Conservation (phyloP, 2,329 filamentous ascomycete species). For the Dryadomyces sulphureus region DNA sequence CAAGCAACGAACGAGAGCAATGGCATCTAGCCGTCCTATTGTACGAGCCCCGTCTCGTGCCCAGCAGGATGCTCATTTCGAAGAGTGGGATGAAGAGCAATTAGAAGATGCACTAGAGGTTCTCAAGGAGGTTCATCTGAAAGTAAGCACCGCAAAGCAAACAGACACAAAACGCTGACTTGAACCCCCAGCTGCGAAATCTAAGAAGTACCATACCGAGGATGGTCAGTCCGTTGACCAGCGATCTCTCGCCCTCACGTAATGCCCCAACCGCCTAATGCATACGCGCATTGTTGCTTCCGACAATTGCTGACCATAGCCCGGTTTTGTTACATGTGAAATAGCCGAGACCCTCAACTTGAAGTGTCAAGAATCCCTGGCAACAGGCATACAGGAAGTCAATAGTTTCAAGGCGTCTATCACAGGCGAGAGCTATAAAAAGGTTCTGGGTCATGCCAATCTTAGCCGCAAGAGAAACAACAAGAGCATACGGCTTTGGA, state of each 20-base stretch:
- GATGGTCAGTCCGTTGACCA: conserved; percentile 35
- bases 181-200: conserved; percentile 23
- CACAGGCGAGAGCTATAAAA: conserved; percentile 29
- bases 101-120: conserved; percentile 33
- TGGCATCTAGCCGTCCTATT: conserved; percentile 6
- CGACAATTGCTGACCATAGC: neutral
- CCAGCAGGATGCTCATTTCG: conserved; percentile 10
- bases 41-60: conserved; percentile 1
- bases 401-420: conserved; percentile 33
- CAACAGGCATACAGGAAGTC: conserved; percentile 33
- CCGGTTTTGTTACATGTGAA: neutral
- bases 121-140: conserved; percentile 38
- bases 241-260: conserved; percentile 34
- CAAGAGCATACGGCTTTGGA: conserved; percentile 43
- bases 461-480: conserved; percentile 40
- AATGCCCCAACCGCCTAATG: conserved; percentile 14
- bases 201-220: conserved; percentile 33
- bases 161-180: neutral
- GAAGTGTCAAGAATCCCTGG: conserved; percentile 32
- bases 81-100: conserved; percentile 31
- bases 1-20: no score
- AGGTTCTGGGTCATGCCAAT: conserved; percentile 35
- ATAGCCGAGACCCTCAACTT: conserved; percentile 35
- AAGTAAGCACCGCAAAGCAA: conserved; percentile 21
- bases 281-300: neutral